Evolutionary conservation across 139 green algal species (phyloP).

Genomic region (Raphidocelis subcapitata): DNA sequence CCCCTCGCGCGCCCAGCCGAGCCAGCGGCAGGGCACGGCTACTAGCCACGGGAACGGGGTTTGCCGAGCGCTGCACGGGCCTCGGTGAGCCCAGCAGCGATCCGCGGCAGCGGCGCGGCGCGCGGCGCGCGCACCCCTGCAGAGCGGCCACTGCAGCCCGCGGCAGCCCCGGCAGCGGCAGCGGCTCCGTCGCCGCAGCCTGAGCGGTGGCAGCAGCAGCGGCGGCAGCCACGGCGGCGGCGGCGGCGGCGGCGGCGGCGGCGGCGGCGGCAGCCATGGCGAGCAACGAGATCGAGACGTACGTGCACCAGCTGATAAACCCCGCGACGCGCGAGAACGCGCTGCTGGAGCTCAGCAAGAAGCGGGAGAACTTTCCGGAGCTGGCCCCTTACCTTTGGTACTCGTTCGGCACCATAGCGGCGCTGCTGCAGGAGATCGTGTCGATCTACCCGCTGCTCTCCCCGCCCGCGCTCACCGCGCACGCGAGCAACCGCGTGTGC

Average conservation of each 20-base stretch:
- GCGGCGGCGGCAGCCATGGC: neutral
- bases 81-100: no score
- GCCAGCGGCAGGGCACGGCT: no score
- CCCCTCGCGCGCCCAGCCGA: no score
- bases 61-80: no score
- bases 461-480: slow-evolving; percentile 89
- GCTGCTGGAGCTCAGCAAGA: slow-evolving; percentile 97
- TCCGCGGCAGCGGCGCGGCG: no score
- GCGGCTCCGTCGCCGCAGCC: no score
- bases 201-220: neutral
- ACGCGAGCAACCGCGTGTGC: slow-evolving; percentile 97
- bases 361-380: slow-evolving; percentile 94
- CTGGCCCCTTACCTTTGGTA: slow-evolving; percentile 97
- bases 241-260: no score
- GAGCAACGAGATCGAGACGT: slow-evolving; percentile 43
- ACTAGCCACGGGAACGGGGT: no score
- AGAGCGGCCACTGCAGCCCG: no score
- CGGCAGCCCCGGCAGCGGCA: neutral
- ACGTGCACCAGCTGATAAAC: slow-evolving; percentile 61
- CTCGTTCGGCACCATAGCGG: slow-evolving; percentile 93
- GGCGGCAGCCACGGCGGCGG: neutral
- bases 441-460: slow-evolving; percentile 96
- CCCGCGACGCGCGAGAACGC: slow-evolving; percentile 84
- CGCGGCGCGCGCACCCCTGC: no score
- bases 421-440: slow-evolving; percentile 97